phyloP scores from a whole-genome alignment of 805 yeast species.

The Hanseniaspora mollemarum region DNA sequence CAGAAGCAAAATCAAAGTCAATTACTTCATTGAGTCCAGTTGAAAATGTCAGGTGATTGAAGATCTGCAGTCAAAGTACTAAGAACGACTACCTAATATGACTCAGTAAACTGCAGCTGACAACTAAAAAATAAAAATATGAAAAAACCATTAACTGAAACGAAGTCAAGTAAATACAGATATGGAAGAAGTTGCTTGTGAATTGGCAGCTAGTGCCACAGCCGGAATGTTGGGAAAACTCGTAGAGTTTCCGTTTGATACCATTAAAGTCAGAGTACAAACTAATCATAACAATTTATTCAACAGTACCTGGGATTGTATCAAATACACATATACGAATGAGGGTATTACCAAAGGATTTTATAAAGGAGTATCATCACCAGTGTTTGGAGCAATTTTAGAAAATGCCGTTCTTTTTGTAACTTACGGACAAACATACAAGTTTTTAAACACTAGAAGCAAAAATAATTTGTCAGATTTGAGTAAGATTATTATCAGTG shows the following conservation, averaged over 20 bases:
- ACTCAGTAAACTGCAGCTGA: too few relatives aligned
- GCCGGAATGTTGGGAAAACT: constrained; percentile 78
- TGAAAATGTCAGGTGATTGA: too few relatives aligned
- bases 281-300: constrained; percentile 54
- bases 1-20: too few relatives aligned
- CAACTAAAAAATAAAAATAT: too few relatives aligned
- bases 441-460: constrained; percentile 19
- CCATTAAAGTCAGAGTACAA: constrained; percentile 77
- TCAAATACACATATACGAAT: constrained; percentile 43
- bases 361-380: constrained; percentile 68
- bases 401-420: constrained; percentile 76
- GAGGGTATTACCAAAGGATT: constrained; percentile 69
- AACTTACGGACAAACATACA: constrained; percentile 43
- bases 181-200: constrained; percentile 29
- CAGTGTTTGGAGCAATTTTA: constrained; percentile 78
- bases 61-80: too few relatives aligned
- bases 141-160: not conserved
- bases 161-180: constrained; percentile 9
- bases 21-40: too few relatives aligned
- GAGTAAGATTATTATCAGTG: constrained; percentile 45
- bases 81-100: too few relatives aligned
- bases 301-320: constrained; percentile 54
- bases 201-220: constrained; percentile 27
- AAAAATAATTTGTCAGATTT: constrained; percentile 9
- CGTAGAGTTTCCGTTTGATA: constrained; percentile 86